A percentile compares a stretch with the other conserved stretches of the same genome.
phyloP scores from a whole-genome alignment of 2,329 filamentous ascomycete species.

The Penicillium sp. region DNA sequence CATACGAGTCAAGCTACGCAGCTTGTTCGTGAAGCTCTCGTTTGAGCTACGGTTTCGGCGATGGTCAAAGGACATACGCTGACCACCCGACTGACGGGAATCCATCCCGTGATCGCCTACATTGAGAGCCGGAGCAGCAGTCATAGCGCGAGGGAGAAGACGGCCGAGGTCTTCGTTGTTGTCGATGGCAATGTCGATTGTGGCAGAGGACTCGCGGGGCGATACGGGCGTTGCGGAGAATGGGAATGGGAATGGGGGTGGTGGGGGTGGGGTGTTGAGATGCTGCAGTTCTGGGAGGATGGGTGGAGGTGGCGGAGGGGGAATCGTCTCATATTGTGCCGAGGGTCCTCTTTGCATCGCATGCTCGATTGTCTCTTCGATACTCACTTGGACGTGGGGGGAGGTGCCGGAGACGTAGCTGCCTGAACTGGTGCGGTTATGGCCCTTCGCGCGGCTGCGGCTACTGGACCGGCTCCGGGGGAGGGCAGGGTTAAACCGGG shows the following conservation, averaged over 20 bases:
- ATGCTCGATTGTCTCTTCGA: constrained; percentile 55
- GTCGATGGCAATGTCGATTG: constrained; percentile 45
- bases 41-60: constrained; percentile 57
- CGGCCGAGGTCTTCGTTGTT: constrained; percentile 41
- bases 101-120: constrained; percentile 15
- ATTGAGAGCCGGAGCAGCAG: constrained; percentile 34
- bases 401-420: constrained; percentile 32
- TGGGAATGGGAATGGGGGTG: constrained; percentile 48
- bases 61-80: constrained; percentile 48
- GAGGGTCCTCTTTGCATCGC: constrained; percentile 21
- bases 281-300: constrained; percentile 63
- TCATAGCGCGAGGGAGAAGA: constrained; percentile 39
- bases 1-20: constrained; percentile 58
- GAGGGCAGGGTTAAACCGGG: constrained; percentile 41
- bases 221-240: constrained; percentile 28
- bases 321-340: constrained; percentile 20
- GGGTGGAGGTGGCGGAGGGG: constrained; percentile 35
- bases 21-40: constrained; percentile 56
- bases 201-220: constrained; percentile 39
- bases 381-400: constrained; percentile 50
- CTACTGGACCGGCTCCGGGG: constrained; percentile 45
- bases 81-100: constrained; percentile 31
- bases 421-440: constrained; percentile 30
- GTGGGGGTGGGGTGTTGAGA: constrained; percentile 55
- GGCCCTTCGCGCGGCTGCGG: constrained; percentile 33